Base-by-base conservation (phyloP, 2,329 filamentous ascomycete genomes). In the Fusarium hostae region DNA sequence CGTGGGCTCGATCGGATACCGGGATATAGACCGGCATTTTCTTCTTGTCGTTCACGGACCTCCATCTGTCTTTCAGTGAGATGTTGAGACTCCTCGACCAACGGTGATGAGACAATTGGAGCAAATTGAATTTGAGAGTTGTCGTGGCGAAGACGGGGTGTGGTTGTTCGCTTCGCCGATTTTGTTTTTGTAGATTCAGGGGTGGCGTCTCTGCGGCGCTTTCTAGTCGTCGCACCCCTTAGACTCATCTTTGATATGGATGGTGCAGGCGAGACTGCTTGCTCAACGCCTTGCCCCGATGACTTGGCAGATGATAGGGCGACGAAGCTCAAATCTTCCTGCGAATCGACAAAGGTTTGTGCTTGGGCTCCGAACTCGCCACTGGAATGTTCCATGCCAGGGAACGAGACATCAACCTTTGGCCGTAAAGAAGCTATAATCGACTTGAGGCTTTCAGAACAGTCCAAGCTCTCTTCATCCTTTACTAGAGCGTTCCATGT, bases 61-160 rank as follows among this genome's bases (percentile, higher is more conserved):
- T 97, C 94, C 75, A 87, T 91, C 78, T 97, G 94, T 45, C 90
- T 88, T 39, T 95, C 92, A 0, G 94, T 97, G 52, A 97, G 83
- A 22, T 90, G 81, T 74, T 96, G 94, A 1, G 92, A 94, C 61
- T 93, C 90, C 5, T 86, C 77, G 1, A 79, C 81, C 18, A 82
- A 80, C 8, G 85, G 81, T 6, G 86, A 79, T 0, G 90, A 89
- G 34, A 88, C 86, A 50, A 95, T 91, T 0, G 89, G 83, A 5
- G 91, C 89, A 76, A 96, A 96, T 45, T 93, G 87, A 30, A 97
- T 87, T 76, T 97, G 94, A 1, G 94, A 97, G 79, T 97, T 88
- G 68, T 97, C 89, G 74, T 97, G 94, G 37, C 92, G 89, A 32
- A 91, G 84, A 65, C 87, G 88, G 22, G 86, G 84, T 50, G 86